Percentiles rank a stretch among this genome's conserved stretches.
Conservation (phyloP, 192 early-diverging fungal genomes). For the Gaertneriomyces sp. region DNA sequence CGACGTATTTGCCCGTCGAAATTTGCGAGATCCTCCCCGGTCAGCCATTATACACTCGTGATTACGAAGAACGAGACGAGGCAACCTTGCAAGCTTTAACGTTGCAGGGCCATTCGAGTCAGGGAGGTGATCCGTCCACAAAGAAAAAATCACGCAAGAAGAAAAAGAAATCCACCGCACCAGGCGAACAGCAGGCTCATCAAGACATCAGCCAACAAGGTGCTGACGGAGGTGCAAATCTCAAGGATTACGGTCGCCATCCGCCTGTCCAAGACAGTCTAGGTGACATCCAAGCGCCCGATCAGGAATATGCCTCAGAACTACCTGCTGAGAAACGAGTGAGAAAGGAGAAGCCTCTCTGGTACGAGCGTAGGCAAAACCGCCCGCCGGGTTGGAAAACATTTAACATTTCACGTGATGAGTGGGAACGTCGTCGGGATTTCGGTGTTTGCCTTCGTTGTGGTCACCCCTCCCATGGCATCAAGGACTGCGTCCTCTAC, state of each 20-base stretch:
- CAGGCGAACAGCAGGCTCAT: not conserved
- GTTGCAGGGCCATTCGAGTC: too few species aligned
- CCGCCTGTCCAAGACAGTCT: too few species aligned
- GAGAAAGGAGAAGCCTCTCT: conserved; percentile 8
- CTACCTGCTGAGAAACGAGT: not conserved
- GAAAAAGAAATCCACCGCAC: not conserved
- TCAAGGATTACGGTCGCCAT: too few species aligned
- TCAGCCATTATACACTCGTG: conserved; percentile 3
- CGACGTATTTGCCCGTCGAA: conserved; percentile 19
- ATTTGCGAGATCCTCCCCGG: conserved; percentile 15
- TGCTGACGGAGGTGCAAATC: not conserved
- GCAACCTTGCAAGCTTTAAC: too few species aligned
- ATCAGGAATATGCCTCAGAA: too few species aligned
- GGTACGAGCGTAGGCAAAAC: not conserved
- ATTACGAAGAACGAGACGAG: not conserved
- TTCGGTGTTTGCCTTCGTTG: conserved; percentile 20
- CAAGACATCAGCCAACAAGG: not conserved
- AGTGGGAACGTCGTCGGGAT: conserved; percentile 10
- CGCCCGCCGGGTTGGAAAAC: too few species aligned
- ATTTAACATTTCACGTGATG: not conserved
- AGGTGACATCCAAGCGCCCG: too few species aligned
- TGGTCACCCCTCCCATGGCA: conserved; percentile 17
- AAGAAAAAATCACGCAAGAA: not conserved
- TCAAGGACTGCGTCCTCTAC: conserved; percentile 17
- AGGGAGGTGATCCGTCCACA: not conserved